phyloP scores from a whole-genome alignment of 352 stramenopile species.

The Phytophthora macrochlamydospora region DNA sequence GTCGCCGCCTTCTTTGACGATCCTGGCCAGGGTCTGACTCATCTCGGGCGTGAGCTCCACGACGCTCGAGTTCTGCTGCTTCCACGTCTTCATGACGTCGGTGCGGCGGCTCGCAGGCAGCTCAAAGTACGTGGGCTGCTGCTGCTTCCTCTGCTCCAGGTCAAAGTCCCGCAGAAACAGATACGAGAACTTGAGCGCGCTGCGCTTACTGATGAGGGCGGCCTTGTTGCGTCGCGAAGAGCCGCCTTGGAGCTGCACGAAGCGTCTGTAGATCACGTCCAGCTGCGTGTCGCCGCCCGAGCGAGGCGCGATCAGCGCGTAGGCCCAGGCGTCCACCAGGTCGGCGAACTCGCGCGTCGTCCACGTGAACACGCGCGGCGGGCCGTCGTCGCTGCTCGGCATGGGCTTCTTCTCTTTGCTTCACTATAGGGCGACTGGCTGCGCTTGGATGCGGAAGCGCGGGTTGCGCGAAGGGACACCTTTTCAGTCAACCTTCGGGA shows the following conservation, averaged over 20 bases:
- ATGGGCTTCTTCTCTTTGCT: constrained; percentile 2
- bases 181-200: constrained; percentile 41
- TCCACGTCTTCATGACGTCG: constrained; percentile 30
- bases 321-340: constrained; percentile 42
- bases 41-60: constrained; percentile 35
- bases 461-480: neutral
- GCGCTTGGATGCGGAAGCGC: neutral
- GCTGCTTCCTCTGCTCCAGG: constrained; percentile 15
- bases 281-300: constrained; percentile 12
- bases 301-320: constrained; percentile 15
- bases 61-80: constrained; percentile 35
- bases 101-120: constrained; percentile 9
- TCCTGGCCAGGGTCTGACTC: constrained; percentile 23
- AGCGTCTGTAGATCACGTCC: constrained; percentile 37
- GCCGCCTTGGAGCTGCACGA: constrained; percentile 32
- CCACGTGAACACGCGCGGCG: constrained; percentile 25
- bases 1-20: constrained; percentile 28
- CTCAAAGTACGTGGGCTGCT: constrained; percentile 32
- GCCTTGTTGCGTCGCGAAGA: constrained; percentile 38
- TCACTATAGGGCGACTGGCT: neutral
- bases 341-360: constrained; percentile 32
- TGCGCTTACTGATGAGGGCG: constrained; percentile 40
- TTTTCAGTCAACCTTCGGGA: too few relatives aligned
- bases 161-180: constrained; percentile 37
- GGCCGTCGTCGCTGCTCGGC: constrained; percentile 29